phyloP scores from a whole-genome alignment of 306 rosid genomes.

The Trifolium fragiferum region DNA sequence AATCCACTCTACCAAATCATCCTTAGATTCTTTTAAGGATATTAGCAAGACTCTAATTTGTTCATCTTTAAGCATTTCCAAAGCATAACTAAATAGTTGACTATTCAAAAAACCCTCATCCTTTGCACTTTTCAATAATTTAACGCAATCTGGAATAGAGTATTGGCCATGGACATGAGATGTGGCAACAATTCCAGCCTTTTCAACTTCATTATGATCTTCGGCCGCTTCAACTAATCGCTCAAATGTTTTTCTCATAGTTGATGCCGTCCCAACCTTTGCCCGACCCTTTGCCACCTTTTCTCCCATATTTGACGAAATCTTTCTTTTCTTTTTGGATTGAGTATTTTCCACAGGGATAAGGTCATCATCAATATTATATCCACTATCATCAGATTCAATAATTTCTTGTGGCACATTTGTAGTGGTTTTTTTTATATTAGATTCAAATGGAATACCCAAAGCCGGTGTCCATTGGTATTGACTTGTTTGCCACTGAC shows the following conservation, averaged over 20 bases:
- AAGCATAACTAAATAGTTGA: background rate
- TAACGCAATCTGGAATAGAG: background rate
- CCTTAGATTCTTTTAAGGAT: background rate
- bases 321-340: background rate
- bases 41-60: background rate
- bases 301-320: background rate
- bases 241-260: background rate
- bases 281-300: background rate
- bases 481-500: too few species aligned
- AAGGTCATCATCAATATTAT: background rate
- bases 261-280: background rate
- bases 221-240: background rate
- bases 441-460: too few species aligned
- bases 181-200: background rate
- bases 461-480: too few species aligned
- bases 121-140: background rate
- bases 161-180: background rate
- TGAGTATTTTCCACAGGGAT: background rate
- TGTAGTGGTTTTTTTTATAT: too few species aligned
- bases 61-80: background rate
- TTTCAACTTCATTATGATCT: background rate
- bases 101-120: background rate
- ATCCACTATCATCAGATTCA: too few species aligned
- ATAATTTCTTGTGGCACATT: too few species aligned
- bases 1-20: background rate